Percentiles rank a stretch among this genome's conserved stretches.
Conservation (phyloP, 2,329 filamentous ascomycete genomes). For the Hypocreales sp. region DNA sequence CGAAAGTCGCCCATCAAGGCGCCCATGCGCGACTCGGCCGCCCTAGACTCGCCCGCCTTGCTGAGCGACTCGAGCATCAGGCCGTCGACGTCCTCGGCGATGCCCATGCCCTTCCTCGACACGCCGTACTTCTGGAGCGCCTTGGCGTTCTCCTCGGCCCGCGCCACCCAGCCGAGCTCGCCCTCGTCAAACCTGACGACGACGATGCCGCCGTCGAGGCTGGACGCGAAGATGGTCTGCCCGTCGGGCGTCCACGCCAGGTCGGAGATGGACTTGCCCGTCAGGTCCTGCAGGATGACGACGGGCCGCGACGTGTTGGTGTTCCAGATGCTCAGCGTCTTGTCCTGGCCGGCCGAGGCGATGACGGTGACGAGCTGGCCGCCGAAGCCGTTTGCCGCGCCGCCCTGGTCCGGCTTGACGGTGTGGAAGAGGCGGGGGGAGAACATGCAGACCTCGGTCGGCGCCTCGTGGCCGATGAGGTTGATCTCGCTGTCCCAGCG, state of each 20-base stretch:
- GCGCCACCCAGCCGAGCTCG: slow-evolving; percentile 80
- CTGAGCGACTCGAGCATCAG: slow-evolving; percentile 78
- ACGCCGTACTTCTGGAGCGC: slow-evolving; percentile 85
- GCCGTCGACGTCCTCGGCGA: slow-evolving; percentile 84
- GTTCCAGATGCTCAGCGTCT: slow-evolving; percentile 93
- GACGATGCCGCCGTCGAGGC: slow-evolving; percentile 79
- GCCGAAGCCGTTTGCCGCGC: slow-evolving; percentile 24
- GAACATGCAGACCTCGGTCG: slow-evolving; percentile 94
- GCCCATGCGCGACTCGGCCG: slow-evolving; percentile 89
- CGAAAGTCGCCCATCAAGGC: slow-evolving; percentile 86
- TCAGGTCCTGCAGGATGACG: slow-evolving; percentile 77
- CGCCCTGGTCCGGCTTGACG: slow-evolving; percentile 43
- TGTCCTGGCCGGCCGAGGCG: slow-evolving; percentile 91
- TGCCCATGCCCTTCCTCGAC: slow-evolving; percentile 73
- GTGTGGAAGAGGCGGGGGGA: slow-evolving; percentile 80
- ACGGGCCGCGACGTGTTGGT: slow-evolving; percentile 87
- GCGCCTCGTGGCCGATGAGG: slow-evolving; percentile 90
- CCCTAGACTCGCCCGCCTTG: slow-evolving; percentile 78
- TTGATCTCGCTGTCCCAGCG: slow-evolving; percentile 96
- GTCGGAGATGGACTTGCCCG: slow-evolving; percentile 85
- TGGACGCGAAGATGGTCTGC: slow-evolving; percentile 70
- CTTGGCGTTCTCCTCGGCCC: slow-evolving; percentile 79
- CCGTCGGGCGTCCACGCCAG: slow-evolving; percentile 90
- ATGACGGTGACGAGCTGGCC: slow-evolving; percentile 70
- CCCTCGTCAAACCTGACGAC: slow-evolving; percentile 69